Evolutionary conservation across 2,329 filamentous ascomycete genomes (phyloP).

Genomic region (Aquanectria penicillioides): DNA sequence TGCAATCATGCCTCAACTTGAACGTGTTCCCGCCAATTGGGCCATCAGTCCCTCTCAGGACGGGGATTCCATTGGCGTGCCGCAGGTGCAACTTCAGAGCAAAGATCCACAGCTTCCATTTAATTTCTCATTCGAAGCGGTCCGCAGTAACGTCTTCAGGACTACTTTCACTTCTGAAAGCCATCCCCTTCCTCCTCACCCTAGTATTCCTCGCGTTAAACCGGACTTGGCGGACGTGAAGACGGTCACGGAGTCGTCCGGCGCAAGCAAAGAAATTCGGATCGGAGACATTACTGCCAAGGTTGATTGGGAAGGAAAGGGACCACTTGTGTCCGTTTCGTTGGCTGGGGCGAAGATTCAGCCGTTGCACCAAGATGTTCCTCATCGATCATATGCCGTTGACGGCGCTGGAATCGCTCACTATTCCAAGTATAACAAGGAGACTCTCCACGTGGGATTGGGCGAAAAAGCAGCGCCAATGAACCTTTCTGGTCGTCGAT

Average conservation of each 20-base stretch:
- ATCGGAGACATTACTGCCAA: slow-evolving; percentile 61
- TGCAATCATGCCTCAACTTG: slow-evolving; percentile 42
- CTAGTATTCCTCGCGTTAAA: slow-evolving; percentile 62
- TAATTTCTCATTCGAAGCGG: slow-evolving; percentile 70
- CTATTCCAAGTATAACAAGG: slow-evolving; percentile 70
- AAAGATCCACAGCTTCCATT: slow-evolving; percentile 50
- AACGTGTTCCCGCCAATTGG: slow-evolving; percentile 44
- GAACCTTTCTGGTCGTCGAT: slow-evolving; percentile 74
- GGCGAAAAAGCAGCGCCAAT: slow-evolving; percentile 80
- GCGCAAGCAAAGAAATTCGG: slow-evolving; percentile 53
- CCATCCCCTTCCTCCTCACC: slow-evolving; percentile 73
- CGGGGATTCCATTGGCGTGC: slow-evolving; percentile 40
- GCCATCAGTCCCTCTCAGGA: slow-evolving; percentile 35
- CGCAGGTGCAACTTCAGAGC: slow-evolving; percentile 35
- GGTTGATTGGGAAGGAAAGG: slow-evolving; percentile 65
- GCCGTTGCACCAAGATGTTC: slow-evolving; percentile 70
- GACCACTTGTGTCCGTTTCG: slow-evolving; percentile 66
- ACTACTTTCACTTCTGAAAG: slow-evolving; percentile 71
- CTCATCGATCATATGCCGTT: slow-evolving; percentile 71
- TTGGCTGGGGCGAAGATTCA: slow-evolving; percentile 57
- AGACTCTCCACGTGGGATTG: slow-evolving; percentile 74
- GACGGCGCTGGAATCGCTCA: slow-evolving; percentile 71
- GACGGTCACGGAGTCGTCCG: slow-evolving; percentile 43
- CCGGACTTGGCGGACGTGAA: slow-evolving; percentile 45
- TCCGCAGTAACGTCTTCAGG: slow-evolving; percentile 72